A percentile compares a stretch with the other conserved stretches of the same genome.
phyloP scores from a whole-genome alignment of 805 yeast species.

The Kregervanrija pseudodelftensis region DNA sequence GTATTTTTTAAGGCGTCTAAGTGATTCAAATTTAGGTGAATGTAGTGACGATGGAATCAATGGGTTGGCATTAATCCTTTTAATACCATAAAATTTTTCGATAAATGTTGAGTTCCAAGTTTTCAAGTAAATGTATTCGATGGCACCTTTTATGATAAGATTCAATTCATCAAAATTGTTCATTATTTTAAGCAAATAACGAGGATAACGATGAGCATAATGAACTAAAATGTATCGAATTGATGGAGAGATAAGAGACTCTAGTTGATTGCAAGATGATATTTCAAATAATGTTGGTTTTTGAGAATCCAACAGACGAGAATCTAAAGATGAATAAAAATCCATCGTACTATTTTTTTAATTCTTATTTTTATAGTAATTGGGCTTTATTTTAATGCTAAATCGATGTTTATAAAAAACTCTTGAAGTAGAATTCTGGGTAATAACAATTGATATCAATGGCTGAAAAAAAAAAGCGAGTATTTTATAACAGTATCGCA shows the following conservation, averaged over 20 bases:
- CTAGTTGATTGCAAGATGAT: slow-evolving; percentile 73
- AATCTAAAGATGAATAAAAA: slow-evolving; percentile 72
- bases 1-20: slow-evolving; percentile 41
- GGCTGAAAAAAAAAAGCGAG: too few species aligned
- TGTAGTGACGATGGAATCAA: not conserved
- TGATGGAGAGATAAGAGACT: slow-evolving; percentile 73
- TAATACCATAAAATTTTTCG: slow-evolving; percentile 87
- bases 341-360: slow-evolving; percentile 41
- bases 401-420: too few species aligned
- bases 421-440: too few species aligned
- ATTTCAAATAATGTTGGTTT: slow-evolving; percentile 88
- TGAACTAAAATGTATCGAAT: slow-evolving; percentile 72
- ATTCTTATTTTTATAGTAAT: not conserved
- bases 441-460: too few species aligned
- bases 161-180: slow-evolving; percentile 75
- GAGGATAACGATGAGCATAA: slow-evolving; percentile 74
- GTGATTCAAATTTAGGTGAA: slow-evolving; percentile 33
- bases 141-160: slow-evolving; percentile 45
- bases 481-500: too few species aligned
- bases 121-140: slow-evolving; percentile 66
- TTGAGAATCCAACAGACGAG: slow-evolving; percentile 64
- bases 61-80: slow-evolving; percentile 36
- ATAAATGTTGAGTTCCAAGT: slow-evolving; percentile 82
- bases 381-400: too few species aligned
- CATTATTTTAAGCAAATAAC: slow-evolving; percentile 51